Evolutionary conservation across 1,284 basidiomycete species (phyloP).

Genomic region (Ceratobasidium sp.): DNA sequence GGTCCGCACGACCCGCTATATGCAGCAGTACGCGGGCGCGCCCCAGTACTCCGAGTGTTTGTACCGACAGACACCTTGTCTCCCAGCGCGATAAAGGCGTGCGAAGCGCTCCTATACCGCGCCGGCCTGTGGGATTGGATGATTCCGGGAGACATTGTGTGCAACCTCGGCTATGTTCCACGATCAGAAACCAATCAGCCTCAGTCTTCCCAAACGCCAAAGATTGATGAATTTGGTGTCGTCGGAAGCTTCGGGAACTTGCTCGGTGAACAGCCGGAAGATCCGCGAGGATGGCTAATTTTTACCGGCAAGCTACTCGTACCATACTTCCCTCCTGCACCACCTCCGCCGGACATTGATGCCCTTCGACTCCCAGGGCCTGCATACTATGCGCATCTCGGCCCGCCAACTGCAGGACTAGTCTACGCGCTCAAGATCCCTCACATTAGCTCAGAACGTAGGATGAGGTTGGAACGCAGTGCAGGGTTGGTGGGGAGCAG

Average conservation of each 20-base stretch:
- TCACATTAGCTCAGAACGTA: slow-evolving; percentile 44
- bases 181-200: slow-evolving; percentile 53
- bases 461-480: slow-evolving; percentile 2
- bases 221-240: slow-evolving; percentile 44
- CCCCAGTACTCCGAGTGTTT: slow-evolving; percentile 74
- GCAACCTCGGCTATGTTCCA: slow-evolving; percentile 76
- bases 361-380: slow-evolving; percentile 69
- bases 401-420: slow-evolving; percentile 57
- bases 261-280: slow-evolving; percentile 46
- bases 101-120: slow-evolving; percentile 68
- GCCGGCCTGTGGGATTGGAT: slow-evolving; percentile 72
- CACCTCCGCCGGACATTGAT: slow-evolving; percentile 51
- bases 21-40: slow-evolving; percentile 67
- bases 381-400: slow-evolving; percentile 72
- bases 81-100: slow-evolving; percentile 59
- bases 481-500: slow-evolving; percentile 37
- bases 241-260: slow-evolving; percentile 43
- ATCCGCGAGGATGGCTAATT: slow-evolving; percentile 63
- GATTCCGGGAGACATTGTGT: slow-evolving; percentile 73
- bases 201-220: slow-evolving; percentile 43
- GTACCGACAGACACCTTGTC: slow-evolving; percentile 68
- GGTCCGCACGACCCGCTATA: slow-evolving; percentile 66
- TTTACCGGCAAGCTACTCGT: slow-evolving; percentile 67
- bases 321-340: slow-evolving; percentile 50
- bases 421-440: slow-evolving; percentile 46